Evolutionary conservation across 495 filamentous ascomycete genomes (phyloP).

Genomic region (Penicillium nucicola): DNA sequence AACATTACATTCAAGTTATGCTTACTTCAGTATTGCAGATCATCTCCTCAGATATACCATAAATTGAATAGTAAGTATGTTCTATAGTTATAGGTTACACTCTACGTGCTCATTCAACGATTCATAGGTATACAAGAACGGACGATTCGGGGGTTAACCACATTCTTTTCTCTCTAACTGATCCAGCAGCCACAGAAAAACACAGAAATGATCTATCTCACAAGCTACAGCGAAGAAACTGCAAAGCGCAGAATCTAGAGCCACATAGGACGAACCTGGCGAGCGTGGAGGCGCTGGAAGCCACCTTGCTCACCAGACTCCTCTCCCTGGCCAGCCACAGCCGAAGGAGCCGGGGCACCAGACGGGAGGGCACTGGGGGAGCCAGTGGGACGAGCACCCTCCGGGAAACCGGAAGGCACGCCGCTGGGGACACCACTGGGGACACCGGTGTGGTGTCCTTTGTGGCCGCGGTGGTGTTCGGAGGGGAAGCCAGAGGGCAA

Average conservation of each 20-base stretch:
- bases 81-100: not conserved
- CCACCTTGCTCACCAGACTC: not conserved
- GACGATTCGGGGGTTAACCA: not conserved
- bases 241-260: slow-evolving; percentile 14
- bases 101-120: not conserved
- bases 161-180: slow-evolving; percentile 8
- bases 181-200: slow-evolving; percentile 18
- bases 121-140: not conserved
- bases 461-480: slow-evolving; percentile 8
- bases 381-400: slow-evolving; percentile 3
- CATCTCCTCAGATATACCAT: no score
- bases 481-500: slow-evolving; percentile 4
- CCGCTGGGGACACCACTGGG: not conserved
- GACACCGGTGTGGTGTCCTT: not conserved
- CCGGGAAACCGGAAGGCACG: slow-evolving; percentile 2
- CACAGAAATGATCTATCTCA: slow-evolving; percentile 11
- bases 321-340: not conserved
- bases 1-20: no score
- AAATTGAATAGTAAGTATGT: no score
- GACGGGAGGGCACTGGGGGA: not conserved
- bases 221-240: slow-evolving; percentile 9
- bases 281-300: slow-evolving; percentile 27
- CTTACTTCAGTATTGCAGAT: no score
- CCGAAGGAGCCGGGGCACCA: slow-evolving; percentile 3
- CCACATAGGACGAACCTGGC: slow-evolving; percentile 23